A percentile compares a stretch with the other conserved stretches of the same genome.
Evolutionary conservation across 768 basidiomycete species (phyloP).

Genomic region (Boletellus ananiceps): DNA sequence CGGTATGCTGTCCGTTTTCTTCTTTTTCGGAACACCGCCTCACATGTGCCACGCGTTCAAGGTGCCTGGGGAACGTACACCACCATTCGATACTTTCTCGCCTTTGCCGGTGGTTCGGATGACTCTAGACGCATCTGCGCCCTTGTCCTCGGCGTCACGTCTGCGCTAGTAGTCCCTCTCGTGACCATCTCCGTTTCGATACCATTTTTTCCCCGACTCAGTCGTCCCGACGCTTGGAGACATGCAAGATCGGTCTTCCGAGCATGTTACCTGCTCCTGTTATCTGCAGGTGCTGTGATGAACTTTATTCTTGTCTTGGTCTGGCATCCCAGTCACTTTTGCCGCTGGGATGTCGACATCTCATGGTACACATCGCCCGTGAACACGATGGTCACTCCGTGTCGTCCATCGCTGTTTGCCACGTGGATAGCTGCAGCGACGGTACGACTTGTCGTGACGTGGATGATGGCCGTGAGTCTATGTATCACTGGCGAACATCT

Average conservation of each 20-base stretch:
- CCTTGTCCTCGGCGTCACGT: slow-evolving; percentile 23
- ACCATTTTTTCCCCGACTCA: slow-evolving; percentile 31
- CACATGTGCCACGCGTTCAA: slow-evolving; percentile 18
- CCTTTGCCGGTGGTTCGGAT: slow-evolving; percentile 44
- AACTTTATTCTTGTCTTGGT: slow-evolving; percentile 53
- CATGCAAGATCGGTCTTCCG: slow-evolving; percentile 29
- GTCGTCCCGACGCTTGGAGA: slow-evolving; percentile 7
- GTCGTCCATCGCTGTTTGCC: slow-evolving; percentile 33
- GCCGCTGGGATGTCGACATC: slow-evolving; percentile 61
- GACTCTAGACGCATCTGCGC: slow-evolving; percentile 37
- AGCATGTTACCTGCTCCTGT: slow-evolving; percentile 40
- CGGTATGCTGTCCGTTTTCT: slow-evolving; percentile 26
- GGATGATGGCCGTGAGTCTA: slow-evolving; percentile 48
- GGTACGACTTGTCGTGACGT: slow-evolving; percentile 51
- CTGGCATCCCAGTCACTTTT: slow-evolving; percentile 52
- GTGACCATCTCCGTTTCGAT: slow-evolving; percentile 39
- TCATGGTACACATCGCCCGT: slow-evolving; percentile 50
- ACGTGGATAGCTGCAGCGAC: slow-evolving; percentile 53
- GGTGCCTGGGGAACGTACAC: slow-evolving; percentile 61
- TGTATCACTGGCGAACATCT: background rate
- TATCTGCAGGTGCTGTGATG: slow-evolving; percentile 49
- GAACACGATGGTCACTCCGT: slow-evolving; percentile 14
- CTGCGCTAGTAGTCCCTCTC: slow-evolving; percentile 21
- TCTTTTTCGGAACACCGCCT: background rate
- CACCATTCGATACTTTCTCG: slow-evolving; percentile 60